phyloP scores from a whole-genome alignment of 2,329 filamentous ascomycete species.

The Thielaviopsis musarum region DNA sequence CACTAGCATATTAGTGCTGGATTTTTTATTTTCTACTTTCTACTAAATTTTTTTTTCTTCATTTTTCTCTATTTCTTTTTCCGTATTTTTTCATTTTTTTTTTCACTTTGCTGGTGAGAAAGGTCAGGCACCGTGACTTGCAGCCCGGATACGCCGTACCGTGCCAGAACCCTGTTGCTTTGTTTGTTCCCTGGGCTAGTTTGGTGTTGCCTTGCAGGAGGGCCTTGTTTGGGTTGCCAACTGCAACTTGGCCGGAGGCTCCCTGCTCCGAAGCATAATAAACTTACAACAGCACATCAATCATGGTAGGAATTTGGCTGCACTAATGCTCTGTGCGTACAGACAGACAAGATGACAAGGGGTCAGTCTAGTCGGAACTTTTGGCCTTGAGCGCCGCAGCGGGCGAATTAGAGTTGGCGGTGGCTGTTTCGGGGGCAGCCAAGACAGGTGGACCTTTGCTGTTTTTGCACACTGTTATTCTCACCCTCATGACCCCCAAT shows the following conservation, averaged over 20 bases:
- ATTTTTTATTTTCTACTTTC: not conserved
- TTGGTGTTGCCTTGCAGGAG: not conserved
- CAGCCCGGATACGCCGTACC: not conserved
- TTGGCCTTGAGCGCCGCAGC: not conserved
- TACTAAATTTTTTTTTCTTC: too few relatives aligned
- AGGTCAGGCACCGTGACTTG: not conserved
- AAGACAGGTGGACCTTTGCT: not conserved
- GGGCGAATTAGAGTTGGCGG: not conserved
- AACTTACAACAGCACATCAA: not conserved
- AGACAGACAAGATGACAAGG: not conserved
- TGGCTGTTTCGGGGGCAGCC: not conserved
- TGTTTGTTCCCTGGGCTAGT: not conserved
- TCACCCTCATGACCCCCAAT: not conserved
- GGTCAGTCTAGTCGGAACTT: not conserved
- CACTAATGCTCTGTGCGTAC: not conserved
- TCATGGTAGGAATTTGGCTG: not conserved
- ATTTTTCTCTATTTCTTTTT: too few relatives aligned
- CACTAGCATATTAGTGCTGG: not conserved
- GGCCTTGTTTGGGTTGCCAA: not conserved
- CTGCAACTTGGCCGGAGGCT: not conserved
- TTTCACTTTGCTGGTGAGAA: not conserved
- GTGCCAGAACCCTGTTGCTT: not conserved
- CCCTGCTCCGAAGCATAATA: not conserved
- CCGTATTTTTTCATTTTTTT: too few relatives aligned
- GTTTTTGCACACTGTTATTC: not conserved